Base-by-base conservation (phyloP, 768 basidiomycete species). In the Serendipita sp. region DNA sequence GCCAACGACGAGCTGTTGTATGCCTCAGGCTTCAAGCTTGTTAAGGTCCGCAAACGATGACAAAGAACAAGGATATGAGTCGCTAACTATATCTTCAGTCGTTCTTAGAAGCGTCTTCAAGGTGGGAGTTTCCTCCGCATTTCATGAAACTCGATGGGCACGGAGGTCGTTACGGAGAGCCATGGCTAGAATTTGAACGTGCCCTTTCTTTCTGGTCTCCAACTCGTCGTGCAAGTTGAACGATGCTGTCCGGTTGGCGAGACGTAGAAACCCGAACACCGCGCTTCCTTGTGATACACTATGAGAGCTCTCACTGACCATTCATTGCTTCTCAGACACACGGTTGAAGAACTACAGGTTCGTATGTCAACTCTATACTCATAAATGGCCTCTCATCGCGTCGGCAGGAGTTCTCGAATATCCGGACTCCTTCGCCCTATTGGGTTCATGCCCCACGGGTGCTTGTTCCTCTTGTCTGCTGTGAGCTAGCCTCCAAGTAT, bases 351-450 rank as follows among this genome's bases (percentile, higher is more conserved):
- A 60, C 55, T 60, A 8, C 55, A 40, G 40, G 40, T 40, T 40
- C 40, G 40, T 40, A 40, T 13, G 40, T 6, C 13, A 6, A 6
- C 6, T 13, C 13, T 40, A 5, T 6, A 40, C 6, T 13, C 40
- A 6, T 40, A 40, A 13, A 40, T 5, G 13, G 40, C 13, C 6
- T 40, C 40, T 40, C 40, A 40, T 13, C 40, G 40, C 13, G 5
- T 40, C 40, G 40, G 13, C 40, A 60, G 34, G 55, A 60, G 36
- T 60, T 60, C 36, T 60, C 82, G 80, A 55, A 92, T 69, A 85
- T 83, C 0, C 82, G 85, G 16, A 91, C 88, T 0, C 90, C 88
- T 0, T 83, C 89, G 13, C 89, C 92, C 15, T 91, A 91, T 34
- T 90, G 85, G 80, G 83, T 88, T 6, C 86, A 83, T 67, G 81